Base-by-base conservation (phyloP, 441 rosid species). In the Sinapis alba region DNA sequence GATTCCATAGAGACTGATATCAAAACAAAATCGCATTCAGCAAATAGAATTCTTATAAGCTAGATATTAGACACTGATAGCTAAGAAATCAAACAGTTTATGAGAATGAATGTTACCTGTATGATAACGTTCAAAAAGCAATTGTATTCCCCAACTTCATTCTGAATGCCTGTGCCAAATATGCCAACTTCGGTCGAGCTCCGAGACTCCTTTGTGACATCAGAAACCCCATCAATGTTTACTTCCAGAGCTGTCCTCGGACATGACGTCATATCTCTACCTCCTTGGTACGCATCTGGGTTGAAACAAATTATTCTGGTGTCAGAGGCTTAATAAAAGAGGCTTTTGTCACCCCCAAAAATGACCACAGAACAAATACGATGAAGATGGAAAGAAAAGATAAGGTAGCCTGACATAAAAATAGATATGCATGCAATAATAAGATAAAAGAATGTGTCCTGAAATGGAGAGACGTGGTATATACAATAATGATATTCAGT, bases 81-180 rank as follows among this genome's bases (percentile, higher is more conserved):
- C 57, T 12, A 9, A 59, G 73, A 57, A 66, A 69, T 26, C 38
- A 45, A 62, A n/a, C 67, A 34, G 7, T 63, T 30, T 59, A 20
- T 51, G 41, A 57, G 12, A 62, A 28, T 15, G 21, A 72, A 58
- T 32, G 65, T 12, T 53, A 94, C 99, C 96, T 95, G 99, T 82
- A 95, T 95, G 79, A 94, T 92, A 50, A 94, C 99, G 74, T 94
- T 94, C 63, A 94, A 83, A 87, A 95, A 95, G 85, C 99, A 95
- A 78, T 95, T 95, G 80, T 92, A 95, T 85, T 95, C 98, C 19
- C 99, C 99, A 79, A 88, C 85, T 81, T 95, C 94, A 79, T 95
- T 95, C 84, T 88, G 89, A 77, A 95, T 85, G 50, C 99, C 99
- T 58, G 91, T 82, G 54, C 99, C 99, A 75, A 86, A 68, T 51